Base-by-base conservation (phyloP, 2,329 filamentous ascomycete species). In the Neodidymelliopsis sp. region DNA sequence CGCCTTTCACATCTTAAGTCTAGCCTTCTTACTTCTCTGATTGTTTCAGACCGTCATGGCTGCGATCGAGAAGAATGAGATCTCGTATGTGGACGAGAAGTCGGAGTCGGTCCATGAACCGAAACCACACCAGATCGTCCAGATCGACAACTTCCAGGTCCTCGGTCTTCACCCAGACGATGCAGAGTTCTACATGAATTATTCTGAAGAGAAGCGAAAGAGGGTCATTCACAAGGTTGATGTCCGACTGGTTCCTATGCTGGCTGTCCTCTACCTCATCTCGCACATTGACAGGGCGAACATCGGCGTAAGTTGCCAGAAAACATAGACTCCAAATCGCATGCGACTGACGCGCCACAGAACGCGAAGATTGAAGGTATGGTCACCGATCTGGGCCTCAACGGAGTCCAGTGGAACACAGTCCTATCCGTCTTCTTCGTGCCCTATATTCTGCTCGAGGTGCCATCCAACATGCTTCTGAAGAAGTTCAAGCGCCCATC, bases 331-430 rank as follows among this genome's bases (percentile, higher is more conserved):
- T 6, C 24, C 19, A 18, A 16, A 16, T 4, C 11, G 11, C 27
- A 29, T 5, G 23, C 12, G 24, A 39, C 36, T 52, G 18, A 52
- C 24, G 3, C 3, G 13, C 10, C 12, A 11, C 12, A 60, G 4
- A 80, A 84, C 5, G 86, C 86, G 0, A 79, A 81, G n/a, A 77
- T 88, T 38, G 82, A 84, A 65, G 84, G 84, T 10, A 74, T 89
- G 22, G 80, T 85, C 35, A 72, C 74, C 3, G 85, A 88, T 42
- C 73, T 87, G 11, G 62, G 72, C 1, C 75, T 87, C 45, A 66
- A 67, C 41, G 71, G 81, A 54, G 77, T 76, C 2, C 73, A 88
- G 65, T 87, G 86, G 63, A 79, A 82, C 28, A 84, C 83, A 1
- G 84, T 81, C 31, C 71, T 85, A 19, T 81, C 79, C 4, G 85